phyloP scores from a whole-genome alignment of 371 early-diverging fungal genomes.

The Mortierella sp. region DNA sequence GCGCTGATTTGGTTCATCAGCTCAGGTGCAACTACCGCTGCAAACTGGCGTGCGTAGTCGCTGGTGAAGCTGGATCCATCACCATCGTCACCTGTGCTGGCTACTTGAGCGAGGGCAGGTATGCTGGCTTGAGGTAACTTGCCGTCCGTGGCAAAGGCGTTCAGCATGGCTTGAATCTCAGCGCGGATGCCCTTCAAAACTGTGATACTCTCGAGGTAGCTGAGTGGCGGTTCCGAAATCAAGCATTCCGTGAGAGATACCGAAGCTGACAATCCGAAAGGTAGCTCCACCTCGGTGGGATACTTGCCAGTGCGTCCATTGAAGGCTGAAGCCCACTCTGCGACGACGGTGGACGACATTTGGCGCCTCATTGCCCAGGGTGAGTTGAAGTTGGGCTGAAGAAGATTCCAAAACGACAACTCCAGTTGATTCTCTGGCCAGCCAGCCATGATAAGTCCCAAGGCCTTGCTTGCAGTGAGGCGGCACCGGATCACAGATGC shows the following conservation, averaged over 20 bases:
- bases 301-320: constrained; percentile 62
- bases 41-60: constrained; percentile 70
- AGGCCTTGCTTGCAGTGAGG: constrained; percentile 80
- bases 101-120: constrained; percentile 74
- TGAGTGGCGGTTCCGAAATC: constrained; percentile 59
- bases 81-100: constrained; percentile 64
- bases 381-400: constrained; percentile 70
- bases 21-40: constrained; percentile 65
- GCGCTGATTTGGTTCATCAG: constrained; percentile 62
- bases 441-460: constrained; percentile 82
- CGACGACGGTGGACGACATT: constrained; percentile 83
- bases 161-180: constrained; percentile 81
- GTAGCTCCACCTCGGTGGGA: constrained; percentile 62
- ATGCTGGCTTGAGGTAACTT: constrained; percentile 62
- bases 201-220: constrained; percentile 80
- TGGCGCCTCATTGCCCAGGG: constrained; percentile 88
- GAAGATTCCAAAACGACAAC: constrained; percentile 23
- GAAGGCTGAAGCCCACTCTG: constrained; percentile 85
- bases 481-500: constrained; percentile 89
- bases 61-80: constrained; percentile 74
- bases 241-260: constrained; percentile 68
- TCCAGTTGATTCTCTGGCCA: constrained; percentile 72
- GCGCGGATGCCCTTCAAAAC: constrained; percentile 80
- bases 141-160: constrained; percentile 71
- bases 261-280: constrained; percentile 69